Conservation (phyloP, 331 rosid genomes). For the Acacia pycnantha region DNA sequence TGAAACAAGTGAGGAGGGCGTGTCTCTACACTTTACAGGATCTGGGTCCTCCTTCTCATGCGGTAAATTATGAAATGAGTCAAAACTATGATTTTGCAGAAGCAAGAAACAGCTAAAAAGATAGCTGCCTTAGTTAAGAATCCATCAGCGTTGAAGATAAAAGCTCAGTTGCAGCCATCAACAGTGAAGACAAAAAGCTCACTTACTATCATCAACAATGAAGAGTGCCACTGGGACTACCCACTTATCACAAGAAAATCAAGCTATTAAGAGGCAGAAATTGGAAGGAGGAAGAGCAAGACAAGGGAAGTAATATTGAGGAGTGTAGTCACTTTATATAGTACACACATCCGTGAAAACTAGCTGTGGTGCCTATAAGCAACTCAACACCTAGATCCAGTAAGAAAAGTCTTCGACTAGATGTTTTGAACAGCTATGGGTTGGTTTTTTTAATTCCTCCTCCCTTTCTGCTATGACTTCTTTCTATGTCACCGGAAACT, state of each 20-base stretch:
- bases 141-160: not conserved
- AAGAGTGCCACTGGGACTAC: conserved; percentile 50
- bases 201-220: conserved; percentile 32
- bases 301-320: conserved; percentile 58
- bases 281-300: conserved; percentile 82
- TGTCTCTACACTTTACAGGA: too few relatives aligned
- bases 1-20: too few relatives aligned
- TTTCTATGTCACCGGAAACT: too few relatives aligned
- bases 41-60: too few relatives aligned
- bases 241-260: conserved; percentile 71
- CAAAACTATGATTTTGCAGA: conserved; percentile 50
- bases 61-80: conserved; percentile 27
- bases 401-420: too few relatives aligned
- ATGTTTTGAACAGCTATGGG: too few relatives aligned
- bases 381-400: too few relatives aligned
- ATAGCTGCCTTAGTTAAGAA: conserved; percentile 28
- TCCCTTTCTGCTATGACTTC: too few relatives aligned
- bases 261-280: conserved; percentile 91
- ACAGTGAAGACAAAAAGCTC: conserved; percentile 30
- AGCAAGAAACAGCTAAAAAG: conserved; percentile 55
- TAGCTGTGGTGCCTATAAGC: too few relatives aligned
- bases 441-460: too few relatives aligned
- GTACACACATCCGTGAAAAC: too few relatives aligned
- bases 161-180: not conserved
- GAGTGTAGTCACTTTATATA: not conserved